These are phyloP conservation scores for Zygoascus ofunaensis DNA, from an alignment of 805 yeast genomes.

Conservation along the genomic window DNA sequence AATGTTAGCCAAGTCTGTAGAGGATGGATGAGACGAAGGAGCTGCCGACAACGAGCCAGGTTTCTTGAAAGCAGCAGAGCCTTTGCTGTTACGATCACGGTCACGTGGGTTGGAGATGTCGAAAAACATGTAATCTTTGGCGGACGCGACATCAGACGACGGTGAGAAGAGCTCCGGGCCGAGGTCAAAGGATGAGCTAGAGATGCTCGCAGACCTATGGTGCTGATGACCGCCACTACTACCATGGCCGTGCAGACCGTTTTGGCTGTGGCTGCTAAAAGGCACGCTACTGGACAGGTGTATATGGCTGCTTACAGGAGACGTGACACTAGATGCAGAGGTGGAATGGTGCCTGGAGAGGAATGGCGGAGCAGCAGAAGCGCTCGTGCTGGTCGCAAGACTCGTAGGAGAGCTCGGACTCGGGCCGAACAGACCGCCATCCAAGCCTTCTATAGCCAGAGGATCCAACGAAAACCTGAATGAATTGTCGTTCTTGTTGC, in stretches of 20 bases:
- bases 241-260: no score
- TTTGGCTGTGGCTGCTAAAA: no score
- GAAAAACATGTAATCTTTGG: conserved; percentile 9
- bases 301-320: not conserved
- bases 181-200: not conserved
- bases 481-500: conserved; percentile 9
- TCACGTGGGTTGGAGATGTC: conserved; percentile 12
- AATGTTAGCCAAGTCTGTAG: not conserved
- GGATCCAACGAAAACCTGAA: conserved; percentile 38
- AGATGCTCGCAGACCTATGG: not conserved
- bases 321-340: not conserved
- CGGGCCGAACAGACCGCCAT: conserved; percentile 17
- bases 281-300: not conserved
- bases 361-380: not conserved
- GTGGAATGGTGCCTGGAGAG: not conserved
- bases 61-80: not conserved
- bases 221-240: not conserved
- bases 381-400: not conserved
- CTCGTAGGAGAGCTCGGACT: conserved; percentile 2
- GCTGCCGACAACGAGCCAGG: conserved; percentile 1
- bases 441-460: conserved; percentile 40
- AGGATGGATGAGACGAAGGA: not conserved
- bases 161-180: not conserved
- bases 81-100: not conserved
- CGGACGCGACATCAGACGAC: not conserved